Base-by-base conservation (phyloP, 129 eudicot genomes). In the Rutidosis leptorrhynchoides region DNA sequence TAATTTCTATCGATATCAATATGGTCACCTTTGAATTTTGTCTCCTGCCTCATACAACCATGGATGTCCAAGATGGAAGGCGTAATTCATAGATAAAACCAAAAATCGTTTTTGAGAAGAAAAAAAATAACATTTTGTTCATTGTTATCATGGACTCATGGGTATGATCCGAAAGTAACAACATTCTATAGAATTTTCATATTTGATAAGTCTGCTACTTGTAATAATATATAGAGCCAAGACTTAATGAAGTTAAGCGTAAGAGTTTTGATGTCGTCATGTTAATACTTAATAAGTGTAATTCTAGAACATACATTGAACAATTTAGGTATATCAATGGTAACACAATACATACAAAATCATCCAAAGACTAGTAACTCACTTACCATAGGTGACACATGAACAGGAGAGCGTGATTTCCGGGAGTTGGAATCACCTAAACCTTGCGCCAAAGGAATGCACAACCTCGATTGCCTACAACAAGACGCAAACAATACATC, bases 341-440 rank as follows among this genome's bases (percentile, higher is more conserved):
- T n/a, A 4, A 65, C 9, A 4, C 43, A 46, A 65, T n/a, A 10
- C 7, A 25, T 59, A 66, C 30, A 49, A 66, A 20, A 49, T 66
- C 46, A 33, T 67, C 22, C 32, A 52, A 29, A 30, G 16, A 22
- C n/a, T 21, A 24, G 40, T 16, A 16, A 8, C 35, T 37, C 53
- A 35, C 62, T 62, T 55, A 68, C 73, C 54, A 7, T 25, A 16
- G 17, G 64, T 68, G 64, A 54, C 15, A 9, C 20, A 21, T 11
- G 23, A 19, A 56, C 22, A 52, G 51, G 72, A 52, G 62, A 67
- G 2, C 1, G 65, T 1, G 26, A 60, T 19, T 32, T 45, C 16
- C 32, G 58, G 10, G 67, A 12, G 40, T 25, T 8, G 19, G 57
- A 25, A 45, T 15, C 23, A 64, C 60, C 60, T 1, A 24, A 27